Conservation (phyloP, 2,329 filamentous ascomycete genomes). For the Colletotrichum spaethianum region DNA sequence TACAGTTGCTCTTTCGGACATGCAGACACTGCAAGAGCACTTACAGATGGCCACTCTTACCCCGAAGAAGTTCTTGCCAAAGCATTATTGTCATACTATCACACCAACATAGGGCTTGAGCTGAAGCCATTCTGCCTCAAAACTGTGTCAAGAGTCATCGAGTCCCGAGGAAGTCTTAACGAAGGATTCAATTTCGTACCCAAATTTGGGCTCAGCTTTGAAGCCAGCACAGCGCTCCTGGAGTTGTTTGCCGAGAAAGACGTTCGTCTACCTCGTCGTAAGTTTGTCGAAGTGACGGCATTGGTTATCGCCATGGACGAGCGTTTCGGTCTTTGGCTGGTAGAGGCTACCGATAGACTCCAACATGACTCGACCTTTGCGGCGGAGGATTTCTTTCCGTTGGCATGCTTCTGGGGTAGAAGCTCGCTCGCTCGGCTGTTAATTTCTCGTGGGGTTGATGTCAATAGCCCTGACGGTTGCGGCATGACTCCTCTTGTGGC, state of each 20-base stretch:
- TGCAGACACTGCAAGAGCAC: neutral
- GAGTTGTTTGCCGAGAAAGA: neutral
- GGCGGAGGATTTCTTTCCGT: neutral
- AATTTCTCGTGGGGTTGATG: neutral
- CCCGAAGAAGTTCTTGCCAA: neutral
- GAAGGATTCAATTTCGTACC: neutral
- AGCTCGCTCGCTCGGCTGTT: neutral
- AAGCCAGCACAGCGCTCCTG: neutral
- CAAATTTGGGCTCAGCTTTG: neutral
- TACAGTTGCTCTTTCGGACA: neutral
- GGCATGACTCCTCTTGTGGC: neutral
- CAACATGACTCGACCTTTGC: neutral
- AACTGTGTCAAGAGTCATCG: neutral
- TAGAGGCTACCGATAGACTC: neutral
- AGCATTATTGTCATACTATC: conserved; percentile 1
- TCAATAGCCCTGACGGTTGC: neutral
- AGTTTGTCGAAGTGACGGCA: neutral
- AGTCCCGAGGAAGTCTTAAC: neutral
- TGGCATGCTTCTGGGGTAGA: conserved; percentile 24
- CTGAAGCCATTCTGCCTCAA: neutral
- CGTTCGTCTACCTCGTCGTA: neutral
- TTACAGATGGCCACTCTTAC: neutral
- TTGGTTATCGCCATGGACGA: conserved; percentile 26
- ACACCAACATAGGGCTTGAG: neutral
- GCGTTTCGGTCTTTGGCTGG: neutral